Evolutionary conservation across 495 filamentous ascomycete genomes (phyloP).

Genomic region (Saxophila tyrrhenica): DNA sequence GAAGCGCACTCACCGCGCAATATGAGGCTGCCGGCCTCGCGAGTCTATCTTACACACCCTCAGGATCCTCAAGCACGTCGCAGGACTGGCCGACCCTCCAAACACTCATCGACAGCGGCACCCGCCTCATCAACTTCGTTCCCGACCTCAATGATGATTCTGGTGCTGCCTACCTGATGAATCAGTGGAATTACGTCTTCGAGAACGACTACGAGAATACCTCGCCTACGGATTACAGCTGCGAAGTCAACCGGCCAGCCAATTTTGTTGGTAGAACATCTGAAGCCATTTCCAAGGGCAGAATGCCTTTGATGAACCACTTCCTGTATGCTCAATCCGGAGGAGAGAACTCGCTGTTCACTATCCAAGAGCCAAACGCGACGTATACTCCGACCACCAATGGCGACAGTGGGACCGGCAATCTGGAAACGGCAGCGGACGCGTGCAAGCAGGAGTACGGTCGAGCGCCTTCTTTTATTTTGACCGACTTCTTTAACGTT

Average conservation of each 20-base stretch:
- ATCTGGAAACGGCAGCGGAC: conserved; percentile 17
- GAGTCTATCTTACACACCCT: conserved; percentile 24
- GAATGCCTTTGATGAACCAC: conserved; percentile 33
- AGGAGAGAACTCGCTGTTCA: conserved; percentile 19
- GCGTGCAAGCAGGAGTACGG: conserved; percentile 23
- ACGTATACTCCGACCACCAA: conserved; percentile 15
- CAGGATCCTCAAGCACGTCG: conserved; percentile 5
- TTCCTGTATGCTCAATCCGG: conserved; percentile 21
- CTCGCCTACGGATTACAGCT: conserved; percentile 22
- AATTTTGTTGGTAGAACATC: conserved; percentile 10
- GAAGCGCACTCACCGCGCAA: conserved; percentile 9
- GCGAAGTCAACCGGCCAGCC: conserved; percentile 24
- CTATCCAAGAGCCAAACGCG: conserved; percentile 19
- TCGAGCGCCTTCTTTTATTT: conserved; percentile 21
- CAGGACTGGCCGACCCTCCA: conserved; percentile 29
- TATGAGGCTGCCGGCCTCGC: conserved; percentile 25
- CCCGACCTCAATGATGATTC: conserved; percentile 17
- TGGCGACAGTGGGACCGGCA: conserved; percentile 18
- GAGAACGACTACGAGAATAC: conserved; percentile 30
- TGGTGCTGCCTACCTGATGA: conserved; percentile 27
- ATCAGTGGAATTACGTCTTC: conserved; percentile 33
- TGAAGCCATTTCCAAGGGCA: conserved; percentile 18
- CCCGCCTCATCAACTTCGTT: conserved; percentile 30
- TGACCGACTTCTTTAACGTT: conserved; percentile 31
- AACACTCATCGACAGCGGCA: conserved; percentile 25